Evolutionary conservation across 148 eudicot species (phyloP).

Genomic region (Rhododendron vialii): DNA sequence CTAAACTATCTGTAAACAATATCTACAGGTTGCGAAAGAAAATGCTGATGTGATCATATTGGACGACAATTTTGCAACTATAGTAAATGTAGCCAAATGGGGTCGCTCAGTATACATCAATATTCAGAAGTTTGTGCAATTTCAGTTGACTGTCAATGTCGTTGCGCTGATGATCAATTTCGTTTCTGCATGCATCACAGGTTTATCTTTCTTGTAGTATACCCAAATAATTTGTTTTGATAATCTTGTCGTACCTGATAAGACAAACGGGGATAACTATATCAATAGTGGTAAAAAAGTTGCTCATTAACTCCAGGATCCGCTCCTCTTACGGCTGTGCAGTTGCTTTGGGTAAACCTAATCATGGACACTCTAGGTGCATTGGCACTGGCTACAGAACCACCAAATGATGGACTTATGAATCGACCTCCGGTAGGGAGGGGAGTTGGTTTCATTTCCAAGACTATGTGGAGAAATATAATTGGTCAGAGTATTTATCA

Average conservation of each 20-base stretch:
- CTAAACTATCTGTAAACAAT: not conserved
- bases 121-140: constrained; percentile 42
- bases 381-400: constrained; percentile 59
- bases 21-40: constrained; percentile 30
- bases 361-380: constrained; percentile 69
- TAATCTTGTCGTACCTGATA: not conserved
- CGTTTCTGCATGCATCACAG: constrained; percentile 29
- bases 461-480: constrained; percentile 57
- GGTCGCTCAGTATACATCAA: constrained; percentile 37
- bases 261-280: not conserved
- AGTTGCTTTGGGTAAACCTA: constrained; percentile 61
- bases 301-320: constrained; percentile 28
- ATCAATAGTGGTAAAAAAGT: not conserved
- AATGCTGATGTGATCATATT: constrained; percentile 35
- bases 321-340: constrained; percentile 60
- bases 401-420: constrained; percentile 47
- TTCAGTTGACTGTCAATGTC: constrained; percentile 39
- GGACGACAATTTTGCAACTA: constrained; percentile 37
- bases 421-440: constrained; percentile 47
- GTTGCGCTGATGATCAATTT: constrained; percentile 34
- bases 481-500: constrained; percentile 55
- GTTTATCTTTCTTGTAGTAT: constrained; percentile 12
- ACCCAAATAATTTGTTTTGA: not conserved
- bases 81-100: constrained; percentile 36
- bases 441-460: constrained; percentile 38